Percentiles rank a stretch among this genome's conserved stretches.
These are phyloP conservation scores for Fusarium irregulare DNA, from an alignment of 2,329 filamentous ascomycete genomes.

Conservation along the genomic window DNA sequence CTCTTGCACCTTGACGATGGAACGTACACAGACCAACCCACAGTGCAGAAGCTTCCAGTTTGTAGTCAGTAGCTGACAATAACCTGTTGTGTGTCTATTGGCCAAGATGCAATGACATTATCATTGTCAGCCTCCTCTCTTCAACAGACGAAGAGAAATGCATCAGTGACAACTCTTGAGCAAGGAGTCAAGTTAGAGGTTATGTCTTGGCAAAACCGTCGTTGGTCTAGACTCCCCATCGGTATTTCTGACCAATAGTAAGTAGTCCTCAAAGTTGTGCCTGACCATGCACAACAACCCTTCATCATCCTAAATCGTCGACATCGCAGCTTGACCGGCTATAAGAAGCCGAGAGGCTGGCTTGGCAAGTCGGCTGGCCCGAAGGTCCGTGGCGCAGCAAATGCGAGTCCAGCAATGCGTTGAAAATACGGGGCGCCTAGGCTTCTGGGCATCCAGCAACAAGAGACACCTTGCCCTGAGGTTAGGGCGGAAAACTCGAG, in stretches of 20 bases:
- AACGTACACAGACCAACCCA: not conserved
- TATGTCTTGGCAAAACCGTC: constrained; percentile 32
- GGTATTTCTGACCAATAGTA: constrained; percentile 18
- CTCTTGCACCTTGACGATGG: constrained; percentile 28
- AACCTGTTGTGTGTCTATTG: not conserved
- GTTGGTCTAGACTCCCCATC: constrained; percentile 28
- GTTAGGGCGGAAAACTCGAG: constrained; percentile 36
- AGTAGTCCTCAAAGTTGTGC: constrained; percentile 26
- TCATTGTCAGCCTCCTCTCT: constrained; percentile 10
- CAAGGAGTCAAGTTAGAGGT: constrained; percentile 5
- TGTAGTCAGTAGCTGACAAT: not conserved
- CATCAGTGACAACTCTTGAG: constrained; percentile 33
- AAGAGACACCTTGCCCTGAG: constrained; percentile 40
- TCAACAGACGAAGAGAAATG: constrained; percentile 24
- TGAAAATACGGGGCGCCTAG: constrained; percentile 45
- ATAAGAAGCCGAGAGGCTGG: constrained; percentile 48
- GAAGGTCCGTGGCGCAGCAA: constrained; percentile 47
- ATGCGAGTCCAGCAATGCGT: constrained; percentile 42
- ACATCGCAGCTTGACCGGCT: constrained; percentile 44
- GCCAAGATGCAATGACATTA: constrained; percentile 25
- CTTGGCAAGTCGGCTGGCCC: constrained; percentile 47
- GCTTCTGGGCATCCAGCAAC: constrained; percentile 42
- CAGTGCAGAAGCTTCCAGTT: not conserved
- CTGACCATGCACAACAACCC: constrained; percentile 22
- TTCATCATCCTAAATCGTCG: constrained; percentile 36